Evolutionary conservation across 78 protist species (phyloP).

Genomic region (Dictyostelium citrinum): DNA sequence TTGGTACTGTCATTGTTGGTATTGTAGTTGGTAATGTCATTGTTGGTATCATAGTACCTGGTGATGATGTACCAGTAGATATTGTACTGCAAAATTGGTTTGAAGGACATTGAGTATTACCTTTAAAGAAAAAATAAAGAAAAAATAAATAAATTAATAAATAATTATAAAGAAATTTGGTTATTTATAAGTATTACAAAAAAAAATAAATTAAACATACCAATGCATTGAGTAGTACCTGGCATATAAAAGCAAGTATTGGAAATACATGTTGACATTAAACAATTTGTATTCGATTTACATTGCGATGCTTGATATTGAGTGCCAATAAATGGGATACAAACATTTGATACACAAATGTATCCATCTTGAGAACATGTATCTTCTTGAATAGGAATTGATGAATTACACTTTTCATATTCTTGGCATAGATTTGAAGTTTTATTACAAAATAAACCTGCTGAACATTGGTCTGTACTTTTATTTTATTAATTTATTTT

Average conservation of each 20-base stretch:
- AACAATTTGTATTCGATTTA: neutral
- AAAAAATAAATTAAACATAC: neutral
- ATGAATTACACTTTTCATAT: neutral
- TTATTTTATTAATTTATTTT: neutral
- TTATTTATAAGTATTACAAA: too few species aligned
- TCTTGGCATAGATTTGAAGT: neutral
- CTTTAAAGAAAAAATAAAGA: neutral
- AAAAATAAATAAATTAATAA: too few species aligned
- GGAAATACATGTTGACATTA: neutral
- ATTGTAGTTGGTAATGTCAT: too few species aligned
- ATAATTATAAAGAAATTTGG: too few species aligned
- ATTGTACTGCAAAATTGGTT: neutral
- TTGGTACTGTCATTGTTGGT: too few species aligned
- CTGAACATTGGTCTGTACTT: neutral
- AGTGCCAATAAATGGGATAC: neutral
- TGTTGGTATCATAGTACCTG: neutral
- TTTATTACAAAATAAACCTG: neutral
- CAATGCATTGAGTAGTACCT: neutral
- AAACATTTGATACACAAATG: neutral
- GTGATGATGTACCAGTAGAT: neutral
- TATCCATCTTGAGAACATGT: neutral
- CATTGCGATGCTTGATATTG: neutral
- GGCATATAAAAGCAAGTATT: neutral
- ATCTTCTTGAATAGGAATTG: neutral
- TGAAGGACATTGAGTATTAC: neutral